Base-by-base conservation (phyloP, 257 asterid genomes). In the Apocynum venetum region DNA sequence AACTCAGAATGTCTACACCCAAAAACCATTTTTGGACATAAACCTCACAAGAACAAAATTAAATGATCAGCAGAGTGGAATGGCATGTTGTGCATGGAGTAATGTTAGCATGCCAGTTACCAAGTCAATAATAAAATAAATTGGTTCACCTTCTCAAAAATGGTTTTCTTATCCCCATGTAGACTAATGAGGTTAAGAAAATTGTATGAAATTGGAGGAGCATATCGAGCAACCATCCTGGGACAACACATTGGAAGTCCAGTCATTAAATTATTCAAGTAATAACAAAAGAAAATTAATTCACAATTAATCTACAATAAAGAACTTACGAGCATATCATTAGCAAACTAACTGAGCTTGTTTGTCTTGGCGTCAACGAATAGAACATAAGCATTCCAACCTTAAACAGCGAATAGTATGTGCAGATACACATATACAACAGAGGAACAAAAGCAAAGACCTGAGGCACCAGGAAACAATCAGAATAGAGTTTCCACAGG, bases 201-300 rank as follows among this genome's bases (percentile, higher is more conserved):
- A 90, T 96, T 96, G 84, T 90, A 96, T 1, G 99, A 96, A 87
- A 96, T 89, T 65, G 99, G 96, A 80, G 99, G 99, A 8, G 98
- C 99, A 83, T 96, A 96, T 63, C 99, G 96, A 83, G 98, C 99
- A 85, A 96, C 94, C 98, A 93, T 90, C 92, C 99, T 96, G 96
- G 63, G 66, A 35, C 84, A 51, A 75, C 80, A 86, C 74, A 83
- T 55, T 52, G 65, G 65, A 81, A 81, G 35, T 57, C 70, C 15
- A 36, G 72, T 74, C 36, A 80, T 13, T 8, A 67, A 75, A 48
- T 53, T 25, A 2, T 31, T 35, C 44, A 43, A 40, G 71, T 53
- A 19, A 36, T 44, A n/a, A 2, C 12, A 17, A 68, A 59, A 25
- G 67, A 43, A 60, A 47, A 76, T 74, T 56, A 66, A 71, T 11